These are phyloP conservation scores for Fragilariopsis cylindrus DNA, from an alignment of 108 stramenopile species.

Conservation along the genomic window DNA sequence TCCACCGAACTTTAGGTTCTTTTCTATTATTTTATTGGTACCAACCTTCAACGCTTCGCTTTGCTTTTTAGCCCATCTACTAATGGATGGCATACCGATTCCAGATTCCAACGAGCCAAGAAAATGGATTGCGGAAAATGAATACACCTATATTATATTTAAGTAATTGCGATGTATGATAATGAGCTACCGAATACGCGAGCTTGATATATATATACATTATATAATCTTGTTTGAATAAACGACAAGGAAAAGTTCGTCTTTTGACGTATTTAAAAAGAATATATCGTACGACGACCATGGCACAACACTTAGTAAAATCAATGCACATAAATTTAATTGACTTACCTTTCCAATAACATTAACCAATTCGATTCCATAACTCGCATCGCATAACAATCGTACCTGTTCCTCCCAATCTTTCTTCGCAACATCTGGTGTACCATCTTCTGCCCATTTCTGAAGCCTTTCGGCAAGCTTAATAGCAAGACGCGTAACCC, in stretches of 20 bases:
- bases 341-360: conserved; percentile 56
- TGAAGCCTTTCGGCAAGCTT: conserved; percentile 44
- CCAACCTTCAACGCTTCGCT: conserved; percentile 42
- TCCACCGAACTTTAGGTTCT: conserved; percentile 41
- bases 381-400: conserved; percentile 59
- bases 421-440: conserved; percentile 34
- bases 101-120: conserved; percentile 67
- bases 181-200: too few relatives aligned
- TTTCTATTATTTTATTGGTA: conserved; percentile 27
- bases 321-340: not conserved
- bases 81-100: conserved; percentile 68
- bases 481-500: conserved; percentile 69
- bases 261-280: too few relatives aligned
- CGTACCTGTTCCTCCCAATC: conserved; percentile 58
- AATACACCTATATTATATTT: conserved; percentile 41
- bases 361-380: conserved; percentile 64
- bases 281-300: not conserved
- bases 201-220: too few relatives aligned
- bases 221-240: too few relatives aligned
- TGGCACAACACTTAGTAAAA: not conserved
- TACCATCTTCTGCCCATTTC: conserved; percentile 47
- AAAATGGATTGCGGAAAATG: conserved; percentile 57
- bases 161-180: too few relatives aligned
- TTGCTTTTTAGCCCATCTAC: conserved; percentile 62
- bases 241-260: too few relatives aligned